Evolutionary conservation across 2,329 filamentous ascomycete species (phyloP), one percentile per base, ranked within the genome.

Genomic region (Pestalotiopsis sp.): DNA sequence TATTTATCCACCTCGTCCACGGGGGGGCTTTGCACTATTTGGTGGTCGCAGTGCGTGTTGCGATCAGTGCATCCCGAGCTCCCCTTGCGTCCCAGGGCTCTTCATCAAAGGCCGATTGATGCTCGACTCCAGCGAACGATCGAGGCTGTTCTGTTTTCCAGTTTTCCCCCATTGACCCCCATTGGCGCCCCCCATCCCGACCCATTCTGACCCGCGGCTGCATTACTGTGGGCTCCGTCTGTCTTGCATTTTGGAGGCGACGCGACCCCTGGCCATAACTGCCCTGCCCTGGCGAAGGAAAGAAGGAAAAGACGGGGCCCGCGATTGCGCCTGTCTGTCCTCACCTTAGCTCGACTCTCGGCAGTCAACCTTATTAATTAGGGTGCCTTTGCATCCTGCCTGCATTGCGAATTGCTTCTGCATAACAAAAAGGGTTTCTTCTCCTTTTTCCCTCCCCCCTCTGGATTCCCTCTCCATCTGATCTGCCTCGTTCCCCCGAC

Each of bases 131-230:
- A 62, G 31, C 59, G 25, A 39, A 36, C 36, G 59, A 39, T 62
- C 59, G 27, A 62, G 59, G 59, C 59, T 39, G 59, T 62, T 62
- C 59, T 62, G 59, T 62, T 62, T 62, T 23, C 20, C 20, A 23
- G 20, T 23, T 23, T 23, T 23, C 11, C 31, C 59, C 59, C n/a
- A n/a, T 20, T 36, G 31, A n/a, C n/a, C 31, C 59, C 59, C 59
- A 31, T 58, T 59, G 23, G 27, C 23, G 25, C 13, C 57, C 57
- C 45, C 45, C 45, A 52, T 52, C 11, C 45, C 20, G 45, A 36
- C 31, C 31, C 31, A 36, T 36, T 9, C 31, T 36, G 45, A 52
- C 45, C 45, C 45, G 45, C 45, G 17, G 12, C 57, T 59, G 57
- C 57, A 59, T 59, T 59, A 17, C 57, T 12, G 57, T 59, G 57